Conservation (phyloP, 2,329 filamentous ascomycete genomes). For the Nakataea oryzae region DNA sequence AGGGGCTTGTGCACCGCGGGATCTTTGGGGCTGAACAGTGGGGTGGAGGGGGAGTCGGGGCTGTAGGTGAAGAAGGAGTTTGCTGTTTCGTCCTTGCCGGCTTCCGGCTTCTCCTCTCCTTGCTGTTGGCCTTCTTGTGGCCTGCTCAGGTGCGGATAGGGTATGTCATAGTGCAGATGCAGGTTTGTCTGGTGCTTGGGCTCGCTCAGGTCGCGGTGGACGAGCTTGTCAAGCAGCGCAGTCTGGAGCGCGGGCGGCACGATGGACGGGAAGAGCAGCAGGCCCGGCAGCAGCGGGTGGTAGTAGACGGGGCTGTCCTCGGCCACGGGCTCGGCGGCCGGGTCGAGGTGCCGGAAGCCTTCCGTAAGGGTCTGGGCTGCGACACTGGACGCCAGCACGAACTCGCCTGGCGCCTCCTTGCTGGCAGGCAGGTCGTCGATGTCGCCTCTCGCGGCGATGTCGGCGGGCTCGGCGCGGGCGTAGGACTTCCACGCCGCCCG, state of each 20-base stretch:
- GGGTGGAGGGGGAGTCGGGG: slow-evolving; percentile 28
- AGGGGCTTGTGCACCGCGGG: slow-evolving; percentile 65
- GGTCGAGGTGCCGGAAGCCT: slow-evolving; percentile 30
- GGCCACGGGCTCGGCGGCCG: slow-evolving; percentile 15
- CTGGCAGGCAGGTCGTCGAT: slow-evolving; percentile 41
- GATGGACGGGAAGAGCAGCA: slow-evolving; percentile 67
- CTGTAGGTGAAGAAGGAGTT: slow-evolving; percentile 3
- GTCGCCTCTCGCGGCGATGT: slow-evolving; percentile 40
- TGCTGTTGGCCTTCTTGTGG: neutral
- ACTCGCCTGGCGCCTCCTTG: slow-evolving; percentile 27
- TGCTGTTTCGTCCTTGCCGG: neutral
- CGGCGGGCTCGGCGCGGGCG: slow-evolving; percentile 45
- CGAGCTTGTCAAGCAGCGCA: slow-evolving; percentile 58
- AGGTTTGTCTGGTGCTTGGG: slow-evolving; percentile 76
- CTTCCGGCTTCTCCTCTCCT: neutral
- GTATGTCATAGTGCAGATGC: slow-evolving; percentile 23
- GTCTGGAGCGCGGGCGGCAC: slow-evolving; percentile 61
- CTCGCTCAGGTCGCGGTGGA: slow-evolving; percentile 56
- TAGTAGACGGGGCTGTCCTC: slow-evolving; percentile 46
- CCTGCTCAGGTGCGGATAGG: slow-evolving; percentile 13
- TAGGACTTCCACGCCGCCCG: slow-evolving; percentile 66
- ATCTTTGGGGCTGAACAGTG: slow-evolving; percentile 56
- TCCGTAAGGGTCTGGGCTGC: slow-evolving; percentile 27
- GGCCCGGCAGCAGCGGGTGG: slow-evolving; percentile 60
- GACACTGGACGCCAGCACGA: slow-evolving; percentile 34